Evolutionary conservation across 305 asterid genomes (phyloP).

Genomic region (Ilex paraguariensis): DNA sequence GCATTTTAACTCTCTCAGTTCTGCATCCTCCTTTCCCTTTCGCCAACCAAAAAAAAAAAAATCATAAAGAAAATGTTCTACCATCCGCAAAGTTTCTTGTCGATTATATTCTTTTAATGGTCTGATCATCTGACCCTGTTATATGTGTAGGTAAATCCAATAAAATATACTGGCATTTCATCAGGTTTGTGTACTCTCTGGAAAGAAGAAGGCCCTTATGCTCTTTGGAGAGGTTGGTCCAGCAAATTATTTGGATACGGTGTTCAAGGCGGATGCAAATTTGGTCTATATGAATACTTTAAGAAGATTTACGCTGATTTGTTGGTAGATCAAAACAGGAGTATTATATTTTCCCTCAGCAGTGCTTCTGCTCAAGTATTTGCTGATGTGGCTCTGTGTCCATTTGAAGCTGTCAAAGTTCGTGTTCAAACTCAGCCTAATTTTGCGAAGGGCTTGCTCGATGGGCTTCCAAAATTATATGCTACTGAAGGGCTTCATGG

Average conservation of each 20-base stretch:
- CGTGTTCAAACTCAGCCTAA: slow-evolving; percentile 55
- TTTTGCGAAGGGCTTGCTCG: slow-evolving; percentile 67
- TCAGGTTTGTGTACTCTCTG: slow-evolving; percentile 61
- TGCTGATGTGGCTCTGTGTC: slow-evolving; percentile 82
- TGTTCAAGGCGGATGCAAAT: slow-evolving; percentile 72
- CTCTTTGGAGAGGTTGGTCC: slow-evolving; percentile 89
- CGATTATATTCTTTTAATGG: slow-evolving; percentile 10
- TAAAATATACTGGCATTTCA: slow-evolving; percentile 52
- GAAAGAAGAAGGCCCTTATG: slow-evolving; percentile 61
- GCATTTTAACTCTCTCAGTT: background rate
- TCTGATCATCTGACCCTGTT: background rate
- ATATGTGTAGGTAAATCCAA: slow-evolving; percentile 51
- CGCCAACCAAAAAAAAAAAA: no score
- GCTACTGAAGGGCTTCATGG: slow-evolving; percentile 53
- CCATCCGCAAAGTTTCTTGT: background rate
- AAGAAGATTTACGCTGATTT: slow-evolving; percentile 54
- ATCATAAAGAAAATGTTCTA: background rate
- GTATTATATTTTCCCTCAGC: slow-evolving; percentile 60
- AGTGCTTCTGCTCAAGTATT: slow-evolving; percentile 74
- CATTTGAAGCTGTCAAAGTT: slow-evolving; percentile 80
- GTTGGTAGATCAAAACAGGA: slow-evolving; percentile 45
- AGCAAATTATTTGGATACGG: slow-evolving; percentile 75
- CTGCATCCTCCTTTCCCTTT: no score
- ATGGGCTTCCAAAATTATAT: slow-evolving; percentile 66
- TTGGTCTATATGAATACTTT: slow-evolving; percentile 73